Evolutionary conservation across 768 basidiomycete species (phyloP).

Genomic region (Mycena polygramma): DNA sequence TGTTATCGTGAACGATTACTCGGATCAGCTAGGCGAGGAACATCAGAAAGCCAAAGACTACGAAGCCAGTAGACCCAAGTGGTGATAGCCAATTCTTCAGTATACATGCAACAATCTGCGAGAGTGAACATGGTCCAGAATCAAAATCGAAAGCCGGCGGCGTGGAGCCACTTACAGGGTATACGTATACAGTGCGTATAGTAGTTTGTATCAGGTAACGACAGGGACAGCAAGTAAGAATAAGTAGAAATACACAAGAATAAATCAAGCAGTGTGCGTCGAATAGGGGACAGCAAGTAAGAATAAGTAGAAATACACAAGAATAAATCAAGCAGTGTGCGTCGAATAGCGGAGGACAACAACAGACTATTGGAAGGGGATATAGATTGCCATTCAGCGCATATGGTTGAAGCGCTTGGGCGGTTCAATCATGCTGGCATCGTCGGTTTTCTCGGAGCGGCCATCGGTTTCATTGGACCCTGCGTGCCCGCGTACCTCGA

Average conservation of each 20-base stretch:
- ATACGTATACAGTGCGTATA: not conserved
- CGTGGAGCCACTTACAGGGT: constrained; percentile 2
- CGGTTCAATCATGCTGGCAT: constrained; percentile 25
- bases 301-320: not conserved
- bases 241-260: not conserved
- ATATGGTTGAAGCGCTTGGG: constrained; percentile 20
- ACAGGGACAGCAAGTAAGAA: not conserved
- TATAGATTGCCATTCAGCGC: constrained; percentile 15
- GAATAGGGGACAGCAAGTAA: not conserved
- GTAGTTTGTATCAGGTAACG: not conserved
- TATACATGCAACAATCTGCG: too few relatives aligned
- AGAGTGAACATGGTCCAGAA: too few relatives aligned
- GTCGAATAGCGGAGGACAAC: not conserved
- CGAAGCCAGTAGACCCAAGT: constrained; percentile 45
- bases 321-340: constrained; percentile 18
- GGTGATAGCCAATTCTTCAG: constrained; percentile 43
- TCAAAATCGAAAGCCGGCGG: not conserved
- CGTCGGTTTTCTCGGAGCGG: constrained; percentile 38
- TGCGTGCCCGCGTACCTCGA: constrained; percentile 33
- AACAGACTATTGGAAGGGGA: constrained; percentile 6
- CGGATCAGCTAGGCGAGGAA: constrained; percentile 60
- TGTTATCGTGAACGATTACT: constrained; percentile 60
- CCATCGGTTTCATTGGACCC: constrained; percentile 20
- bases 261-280: not conserved
- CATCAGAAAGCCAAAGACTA: constrained; percentile 52